Percentiles rank a stretch among this genome's conserved stretches.
Conservation (phyloP, 2,329 filamentous ascomycete genomes). For the Tolypocladium nubicola region DNA sequence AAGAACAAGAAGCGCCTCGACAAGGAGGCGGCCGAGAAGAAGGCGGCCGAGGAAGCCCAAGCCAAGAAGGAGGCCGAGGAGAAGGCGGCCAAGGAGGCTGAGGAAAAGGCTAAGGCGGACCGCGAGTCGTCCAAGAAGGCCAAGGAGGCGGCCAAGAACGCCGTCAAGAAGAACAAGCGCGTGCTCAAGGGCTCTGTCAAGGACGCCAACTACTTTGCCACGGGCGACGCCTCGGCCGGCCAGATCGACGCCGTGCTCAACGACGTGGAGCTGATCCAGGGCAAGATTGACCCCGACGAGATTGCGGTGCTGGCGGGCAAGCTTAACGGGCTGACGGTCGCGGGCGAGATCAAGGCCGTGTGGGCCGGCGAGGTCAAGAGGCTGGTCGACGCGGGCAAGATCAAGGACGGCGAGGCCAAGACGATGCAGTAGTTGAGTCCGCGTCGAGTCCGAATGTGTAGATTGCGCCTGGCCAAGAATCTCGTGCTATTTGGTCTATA, state of each 20-base stretch:
- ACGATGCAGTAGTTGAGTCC: slow-evolving; percentile 25
- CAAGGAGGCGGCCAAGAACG: slow-evolving; percentile 97
- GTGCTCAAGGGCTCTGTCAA: slow-evolving; percentile 89
- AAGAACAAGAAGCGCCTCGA: slow-evolving; percentile 95
- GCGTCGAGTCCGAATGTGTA: background rate
- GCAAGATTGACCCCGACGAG: slow-evolving; percentile 85
- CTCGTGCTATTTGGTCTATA: background rate
- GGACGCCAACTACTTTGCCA: slow-evolving; percentile 92
- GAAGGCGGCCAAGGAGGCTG: slow-evolving; percentile 68
- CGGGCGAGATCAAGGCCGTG: slow-evolving; percentile 73
- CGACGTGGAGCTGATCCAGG: slow-evolving; percentile 79
- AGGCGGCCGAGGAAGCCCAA: slow-evolving; percentile 73
- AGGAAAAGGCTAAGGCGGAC: slow-evolving; percentile 74
- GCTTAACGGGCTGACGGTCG: slow-evolving; percentile 69
- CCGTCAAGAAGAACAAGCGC: slow-evolving; percentile 99
- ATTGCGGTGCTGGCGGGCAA: slow-evolving; percentile 73
- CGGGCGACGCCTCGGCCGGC: slow-evolving; percentile 58
- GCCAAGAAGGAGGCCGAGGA: slow-evolving; percentile 78
- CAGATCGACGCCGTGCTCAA: slow-evolving; percentile 74
- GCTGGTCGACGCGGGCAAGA: slow-evolving; percentile 71
- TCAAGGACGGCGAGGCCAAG: slow-evolving; percentile 77
- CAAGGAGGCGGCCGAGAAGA: slow-evolving; percentile 84
- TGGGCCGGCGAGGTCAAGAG: slow-evolving; percentile 71
- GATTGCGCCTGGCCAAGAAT: background rate
- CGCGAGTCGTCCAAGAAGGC: slow-evolving; percentile 85